A percentile compares a stretch with the other conserved stretches of the same genome.
These are phyloP conservation scores for Candida labiduridarum DNA, from an alignment of 1,139 yeast genomes.

Conservation along the genomic window DNA sequence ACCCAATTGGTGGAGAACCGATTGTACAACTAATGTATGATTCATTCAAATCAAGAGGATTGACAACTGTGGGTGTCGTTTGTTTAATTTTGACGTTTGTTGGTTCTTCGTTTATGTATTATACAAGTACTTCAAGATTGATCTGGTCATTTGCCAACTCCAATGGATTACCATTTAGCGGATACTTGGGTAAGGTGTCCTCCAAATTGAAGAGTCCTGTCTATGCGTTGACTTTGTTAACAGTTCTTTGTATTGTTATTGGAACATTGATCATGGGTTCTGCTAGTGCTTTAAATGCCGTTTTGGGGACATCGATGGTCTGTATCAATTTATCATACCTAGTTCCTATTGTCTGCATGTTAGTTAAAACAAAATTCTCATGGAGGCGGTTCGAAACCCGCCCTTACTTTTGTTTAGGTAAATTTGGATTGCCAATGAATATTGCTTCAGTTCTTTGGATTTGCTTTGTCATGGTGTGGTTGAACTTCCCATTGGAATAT, in stretches of 20 bases:
- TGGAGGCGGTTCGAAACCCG: conserved; percentile 13
- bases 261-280: conserved; percentile 30
- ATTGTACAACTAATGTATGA: conserved; percentile 31
- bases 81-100: conserved; percentile 24
- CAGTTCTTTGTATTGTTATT: conserved; percentile 21
- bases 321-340: conserved; percentile 31
- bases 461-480: conserved; percentile 31
- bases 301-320: conserved; percentile 33
- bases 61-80: conserved; percentile 28
- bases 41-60: conserved; percentile 25
- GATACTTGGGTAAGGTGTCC: conserved; percentile 23
- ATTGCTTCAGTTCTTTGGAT: conserved; percentile 30
- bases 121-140: conserved; percentile 28
- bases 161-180: conserved; percentile 30
- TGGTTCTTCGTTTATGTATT: conserved; percentile 24
- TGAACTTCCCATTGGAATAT: conserved; percentile 28
- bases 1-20: conserved; percentile 33
- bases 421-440: conserved; percentile 29
- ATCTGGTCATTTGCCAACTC: conserved; percentile 30
- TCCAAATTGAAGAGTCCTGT: conserved; percentile 25
- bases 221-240: conserved; percentile 23
- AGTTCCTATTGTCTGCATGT: conserved; percentile 29
- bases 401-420: conserved; percentile 29
- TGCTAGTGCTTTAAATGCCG: conserved; percentile 28
- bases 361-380: conserved; percentile 20